Base-by-base conservation (phyloP, 2,329 filamentous ascomycete species). In the Geosmithia putterillii region DNA sequence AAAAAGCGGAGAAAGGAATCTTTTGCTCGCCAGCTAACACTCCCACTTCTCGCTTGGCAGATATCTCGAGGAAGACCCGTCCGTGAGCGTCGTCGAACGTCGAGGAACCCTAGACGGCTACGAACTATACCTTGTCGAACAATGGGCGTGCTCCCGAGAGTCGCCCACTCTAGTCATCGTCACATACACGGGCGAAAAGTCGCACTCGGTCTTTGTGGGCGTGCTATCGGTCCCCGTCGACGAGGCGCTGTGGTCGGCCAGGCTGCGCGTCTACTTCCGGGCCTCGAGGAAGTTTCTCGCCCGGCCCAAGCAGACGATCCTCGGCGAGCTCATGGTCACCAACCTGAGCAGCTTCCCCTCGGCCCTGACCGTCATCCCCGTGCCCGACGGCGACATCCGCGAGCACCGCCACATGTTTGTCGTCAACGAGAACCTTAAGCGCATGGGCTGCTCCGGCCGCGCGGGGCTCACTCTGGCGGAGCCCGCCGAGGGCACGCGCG, bases 331-430 rank as follows among this genome's bases (percentile, higher is more conserved):
- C 47, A 94, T 95, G 84, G 82, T 95, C 45, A 96, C 92, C 5
- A 95, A 95, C 58, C 68, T 96, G 23, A 90, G 85, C 62, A 83
- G 81, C 49, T 95, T 98, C 49, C 90, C 92, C 3, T 95, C 89
- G 1, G 84, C 86, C 0, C 69, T 96, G 47, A 95, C 87, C 0
- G 86, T 95, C n/a, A 94, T 96, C 45, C 73, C 83, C 1, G 81
- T 96, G 0, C 89, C 89, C 0, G 83, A 86, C 44, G 92, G 92
- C 9, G 86, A 96, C 57, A 71, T 94, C 25, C 78, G 75, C 49
- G 83, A 79, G 53, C 81, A 95, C 54, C 76, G 86, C 19, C 81
- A 86, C 44, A 74, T 84, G 21, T 96, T 96, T 57, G 84, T 95
- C 47, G 84, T 96, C 48, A 96, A 95, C 54, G 92, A 95, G 58